phyloP scores from a whole-genome alignment of 805 yeast genomes.

The Maudiozyma saulgeensis region DNA sequence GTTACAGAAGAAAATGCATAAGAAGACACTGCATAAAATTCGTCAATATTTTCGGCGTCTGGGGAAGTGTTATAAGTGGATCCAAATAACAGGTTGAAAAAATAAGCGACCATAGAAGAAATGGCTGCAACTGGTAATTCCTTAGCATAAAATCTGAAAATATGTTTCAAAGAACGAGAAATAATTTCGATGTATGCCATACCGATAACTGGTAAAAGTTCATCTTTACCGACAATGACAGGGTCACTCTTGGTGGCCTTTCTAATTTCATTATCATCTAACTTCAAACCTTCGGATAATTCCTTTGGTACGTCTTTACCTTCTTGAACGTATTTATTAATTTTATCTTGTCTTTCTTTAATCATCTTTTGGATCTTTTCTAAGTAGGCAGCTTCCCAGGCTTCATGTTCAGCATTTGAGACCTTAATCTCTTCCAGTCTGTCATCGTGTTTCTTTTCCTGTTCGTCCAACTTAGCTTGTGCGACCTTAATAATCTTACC shows the following conservation, averaged over 20 bases:
- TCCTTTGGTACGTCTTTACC: constrained; percentile 30
- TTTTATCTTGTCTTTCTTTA: constrained; percentile 29
- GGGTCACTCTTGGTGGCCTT: constrained; percentile 29
- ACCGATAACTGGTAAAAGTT: constrained; percentile 38
- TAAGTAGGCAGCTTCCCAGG: constrained; percentile 25
- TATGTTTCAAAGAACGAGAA: constrained; percentile 71
- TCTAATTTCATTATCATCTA: constrained; percentile 27
- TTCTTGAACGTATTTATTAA: constrained; percentile 25
- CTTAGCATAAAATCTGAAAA: constrained; percentile 42
- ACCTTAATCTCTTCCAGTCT: constrained; percentile 20
- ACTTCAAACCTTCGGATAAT: constrained; percentile 25
- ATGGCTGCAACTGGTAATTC: constrained; percentile 44
- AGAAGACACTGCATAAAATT: constrained; percentile 35
- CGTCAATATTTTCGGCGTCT: constrained; percentile 35
- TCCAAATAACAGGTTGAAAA: constrained; percentile 66
- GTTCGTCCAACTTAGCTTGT: constrained; percentile 19
- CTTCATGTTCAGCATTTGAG: constrained; percentile 26
- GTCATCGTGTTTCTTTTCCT: constrained; percentile 15
- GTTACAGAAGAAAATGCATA: constrained; percentile 39
- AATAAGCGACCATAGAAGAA: constrained; percentile 54
- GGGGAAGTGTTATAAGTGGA: constrained; percentile 34
- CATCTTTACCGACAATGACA: constrained; percentile 28
- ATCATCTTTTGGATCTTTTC: constrained; percentile 25
- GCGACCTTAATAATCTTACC: constrained; percentile 39
- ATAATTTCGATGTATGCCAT: constrained; percentile 55